phyloP scores from a whole-genome alignment of 805 yeast genomes.

The Wickerhamiella hasegawae region DNA sequence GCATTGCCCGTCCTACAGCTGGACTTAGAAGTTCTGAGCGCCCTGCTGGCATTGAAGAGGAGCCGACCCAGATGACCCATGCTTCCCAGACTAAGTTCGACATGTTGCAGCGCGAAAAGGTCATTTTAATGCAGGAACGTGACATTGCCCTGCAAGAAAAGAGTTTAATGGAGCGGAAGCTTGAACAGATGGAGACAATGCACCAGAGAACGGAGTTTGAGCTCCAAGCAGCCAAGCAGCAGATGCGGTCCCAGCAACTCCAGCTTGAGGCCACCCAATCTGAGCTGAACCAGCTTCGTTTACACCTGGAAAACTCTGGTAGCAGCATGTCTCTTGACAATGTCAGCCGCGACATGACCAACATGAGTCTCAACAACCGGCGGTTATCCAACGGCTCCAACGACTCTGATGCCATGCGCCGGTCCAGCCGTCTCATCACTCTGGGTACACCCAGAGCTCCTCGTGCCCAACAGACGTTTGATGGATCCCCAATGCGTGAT shows the following conservation, averaged over 20 bases:
- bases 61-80: no score
- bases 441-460: not conserved
- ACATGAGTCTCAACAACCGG: not conserved
- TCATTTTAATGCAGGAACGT: slow-evolving; percentile 1
- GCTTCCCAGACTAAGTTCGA: not conserved
- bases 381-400: not conserved
- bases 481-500: not conserved
- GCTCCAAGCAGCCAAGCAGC: slow-evolving; percentile 2
- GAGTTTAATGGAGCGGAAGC: no score
- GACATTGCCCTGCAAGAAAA: no score
- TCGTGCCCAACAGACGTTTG: not conserved
- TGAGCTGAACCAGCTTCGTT: not conserved
- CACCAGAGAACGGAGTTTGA: no score
- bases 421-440: not conserved
- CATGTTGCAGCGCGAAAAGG: slow-evolving; percentile 3
- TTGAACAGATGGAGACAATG: no score
- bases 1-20: no score
- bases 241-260: not conserved
- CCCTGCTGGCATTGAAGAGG: no score
- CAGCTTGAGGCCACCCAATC: slow-evolving; percentile 1
- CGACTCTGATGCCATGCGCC: not conserved
- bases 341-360: not conserved
- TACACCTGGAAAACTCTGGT: not conserved
- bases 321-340: not conserved
- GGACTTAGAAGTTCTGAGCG: no score